phyloP scores from a whole-genome alignment of 1,284 basidiomycete genomes.

The Melanopsichium pennsylvanicum region DNA sequence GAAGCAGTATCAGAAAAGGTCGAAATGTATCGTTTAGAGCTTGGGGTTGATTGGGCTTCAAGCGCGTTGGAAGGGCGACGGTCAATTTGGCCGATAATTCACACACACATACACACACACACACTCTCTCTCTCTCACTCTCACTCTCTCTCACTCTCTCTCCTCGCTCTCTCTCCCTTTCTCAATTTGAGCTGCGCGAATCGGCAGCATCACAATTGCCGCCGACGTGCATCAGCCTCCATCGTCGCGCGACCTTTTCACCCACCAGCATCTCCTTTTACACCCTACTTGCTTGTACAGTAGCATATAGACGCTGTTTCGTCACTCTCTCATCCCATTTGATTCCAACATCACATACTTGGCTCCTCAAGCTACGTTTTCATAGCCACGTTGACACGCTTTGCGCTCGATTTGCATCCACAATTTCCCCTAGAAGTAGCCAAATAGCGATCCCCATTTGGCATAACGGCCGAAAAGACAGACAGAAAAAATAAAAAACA shows the following conservation, averaged over 20 bases:
- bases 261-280: conserved; percentile 21
- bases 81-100: too few relatives aligned
- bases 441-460: too few relatives aligned
- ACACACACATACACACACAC: too few relatives aligned
- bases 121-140: too few relatives aligned
- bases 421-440: conserved; percentile 7
- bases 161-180: too few relatives aligned
- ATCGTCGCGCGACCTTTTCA: conserved; percentile 39
- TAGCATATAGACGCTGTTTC: neutral
- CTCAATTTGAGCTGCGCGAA: too few relatives aligned
- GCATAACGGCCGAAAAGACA: conserved; percentile 23
- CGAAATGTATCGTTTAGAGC: too few relatives aligned
- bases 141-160: too few relatives aligned
- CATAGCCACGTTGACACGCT: neutral
- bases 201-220: too few relatives aligned
- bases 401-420: neutral
- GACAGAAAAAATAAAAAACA: too few relatives aligned
- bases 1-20: neutral
- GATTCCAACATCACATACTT: neutral
- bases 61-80: too few relatives aligned
- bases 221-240: neutral
- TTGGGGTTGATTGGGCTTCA: too few relatives aligned
- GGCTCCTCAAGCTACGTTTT: conserved; percentile 1
- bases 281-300: neutral
- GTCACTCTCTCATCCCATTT: neutral